Base-by-base conservation (phyloP, 192 early-diverging fungal genomes). In the Dispira simplex region DNA sequence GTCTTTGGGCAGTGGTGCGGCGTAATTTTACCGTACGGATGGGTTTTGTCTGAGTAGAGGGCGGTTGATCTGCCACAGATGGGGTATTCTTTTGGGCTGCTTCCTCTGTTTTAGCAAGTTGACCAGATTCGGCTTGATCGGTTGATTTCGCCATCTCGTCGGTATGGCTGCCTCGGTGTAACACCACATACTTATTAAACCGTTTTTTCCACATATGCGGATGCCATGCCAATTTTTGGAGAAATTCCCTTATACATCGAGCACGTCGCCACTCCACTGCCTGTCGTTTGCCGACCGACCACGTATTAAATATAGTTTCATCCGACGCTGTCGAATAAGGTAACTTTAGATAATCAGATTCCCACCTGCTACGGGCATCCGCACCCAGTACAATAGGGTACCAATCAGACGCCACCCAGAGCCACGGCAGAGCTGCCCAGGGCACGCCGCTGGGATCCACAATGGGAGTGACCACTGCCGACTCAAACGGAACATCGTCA, bases 221-320 rank as follows among this genome's bases (percentile, higher is more conserved):
- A n/a, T 62, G 59, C 59, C 59, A 62, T 11, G 59, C 59, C n/a
- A 20, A 23, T 14, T 46, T 39, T 1, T 20, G 28, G 16, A 62
- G 43, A 45, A 62, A 62, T 0, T 62, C 39, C 0, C 43, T 32
- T 16, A 62, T 62, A 44, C 59, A 62, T 2, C 59, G 59, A 11
- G 59, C 59, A 14, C 59, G 59, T 12, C 59, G 59, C 59, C 59
- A 62, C 26, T 62, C 59, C 59, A 62, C 59, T 3, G 59, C 59
- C 10, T 44, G 9, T 21, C 53, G 46, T 53, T 44, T 66, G 10
- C 46, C 57, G 47, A 48, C 51, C 48, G 60, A 39, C 55, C 47
- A 58, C 65, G n/a, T 13, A 44, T 46, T 43, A 21, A 44, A 71
- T 21, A 10, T 18, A 25, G 26, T 25, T 63, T 63, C 63, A 39